Percentiles rank a stretch among this genome's conserved stretches.
phyloP scores from a whole-genome alignment of 2,329 filamentous ascomycete genomes.

The Trichoderma afroharzianum region DNA sequence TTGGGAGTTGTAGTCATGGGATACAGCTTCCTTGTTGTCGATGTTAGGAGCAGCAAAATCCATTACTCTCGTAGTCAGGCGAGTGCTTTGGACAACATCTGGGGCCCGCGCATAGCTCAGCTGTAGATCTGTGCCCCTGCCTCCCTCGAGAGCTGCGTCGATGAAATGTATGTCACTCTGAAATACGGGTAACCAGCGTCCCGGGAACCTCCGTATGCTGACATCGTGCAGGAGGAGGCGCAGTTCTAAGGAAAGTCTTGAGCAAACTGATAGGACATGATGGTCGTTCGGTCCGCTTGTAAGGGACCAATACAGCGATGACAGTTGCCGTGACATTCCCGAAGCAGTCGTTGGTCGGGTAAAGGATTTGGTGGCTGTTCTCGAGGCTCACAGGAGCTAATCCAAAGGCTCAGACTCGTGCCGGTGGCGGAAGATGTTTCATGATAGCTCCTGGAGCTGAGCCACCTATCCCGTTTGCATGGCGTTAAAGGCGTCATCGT shows the following conservation, averaged over 20 bases:
- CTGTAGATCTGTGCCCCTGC: conserved; percentile 37
- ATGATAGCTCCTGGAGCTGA: conserved; percentile 24
- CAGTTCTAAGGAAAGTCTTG: conserved; percentile 37
- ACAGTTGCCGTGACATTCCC: conserved; percentile 36
- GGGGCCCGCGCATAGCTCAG: conserved; percentile 26
- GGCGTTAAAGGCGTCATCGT: conserved; percentile 25
- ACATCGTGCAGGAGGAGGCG: conserved; percentile 26
- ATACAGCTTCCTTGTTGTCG: not conserved
- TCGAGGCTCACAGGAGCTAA: conserved; percentile 20
- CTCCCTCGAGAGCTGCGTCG: conserved; percentile 33
- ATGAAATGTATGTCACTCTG: conserved; percentile 24
- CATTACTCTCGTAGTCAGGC: not conserved
- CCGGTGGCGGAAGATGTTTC: conserved; percentile 21
- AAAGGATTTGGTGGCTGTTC: conserved; percentile 34
- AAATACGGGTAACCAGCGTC: conserved; percentile 25
- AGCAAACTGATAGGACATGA: conserved; percentile 43
- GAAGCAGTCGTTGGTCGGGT: conserved; percentile 36
- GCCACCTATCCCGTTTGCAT: conserved; percentile 14
- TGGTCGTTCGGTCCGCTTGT: conserved; percentile 24
- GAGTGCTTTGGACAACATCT: conserved; percentile 17
- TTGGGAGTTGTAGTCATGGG: not conserved
- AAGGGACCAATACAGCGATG: conserved; percentile 37
- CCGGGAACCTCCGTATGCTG: conserved; percentile 31
- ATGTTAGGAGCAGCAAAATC: not conserved
- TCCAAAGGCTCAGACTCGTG: conserved; percentile 24